Evolutionary conservation across 1,139 yeast genomes (phyloP).

Genomic region (Hansenula anomala): DNA sequence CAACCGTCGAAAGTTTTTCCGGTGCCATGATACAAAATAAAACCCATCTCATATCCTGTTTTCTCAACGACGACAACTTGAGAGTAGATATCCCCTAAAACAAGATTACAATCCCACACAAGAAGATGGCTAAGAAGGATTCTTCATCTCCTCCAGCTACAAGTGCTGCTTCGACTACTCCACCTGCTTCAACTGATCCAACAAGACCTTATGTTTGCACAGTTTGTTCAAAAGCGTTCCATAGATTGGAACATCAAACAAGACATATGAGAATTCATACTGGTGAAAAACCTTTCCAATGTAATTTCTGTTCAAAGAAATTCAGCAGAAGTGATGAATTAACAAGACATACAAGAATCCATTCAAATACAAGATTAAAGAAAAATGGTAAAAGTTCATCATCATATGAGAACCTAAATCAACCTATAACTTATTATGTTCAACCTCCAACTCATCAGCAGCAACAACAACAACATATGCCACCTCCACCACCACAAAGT

Average conservation of each 20-base stretch:
- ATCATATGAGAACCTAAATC: constrained; percentile 12
- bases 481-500: neutral
- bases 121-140: no score
- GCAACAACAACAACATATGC: neutral
- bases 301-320: constrained; percentile 61
- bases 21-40: neutral
- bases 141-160: no score
- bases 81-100: no score
- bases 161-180: no score
- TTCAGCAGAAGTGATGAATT: constrained; percentile 67
- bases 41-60: neutral
- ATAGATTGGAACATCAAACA: constrained; percentile 62
- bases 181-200: constrained; percentile 11
- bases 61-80: no score
- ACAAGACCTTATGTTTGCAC: constrained; percentile 52
- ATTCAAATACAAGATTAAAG: constrained; percentile 53
- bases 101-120: no score
- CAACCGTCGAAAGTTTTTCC: neutral
- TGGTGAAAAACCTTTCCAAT: constrained; percentile 72
- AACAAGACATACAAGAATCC: constrained; percentile 63
- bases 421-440: constrained; percentile 23
- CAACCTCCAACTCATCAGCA: constrained; percentile 10
- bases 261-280: constrained; percentile 70
- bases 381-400: constrained; percentile 41
- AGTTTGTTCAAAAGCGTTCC: constrained; percentile 58